These are phyloP conservation scores for Apiospora aurea DNA, from an alignment of 2,329 filamentous ascomycete genomes.

Conservation along the genomic window DNA sequence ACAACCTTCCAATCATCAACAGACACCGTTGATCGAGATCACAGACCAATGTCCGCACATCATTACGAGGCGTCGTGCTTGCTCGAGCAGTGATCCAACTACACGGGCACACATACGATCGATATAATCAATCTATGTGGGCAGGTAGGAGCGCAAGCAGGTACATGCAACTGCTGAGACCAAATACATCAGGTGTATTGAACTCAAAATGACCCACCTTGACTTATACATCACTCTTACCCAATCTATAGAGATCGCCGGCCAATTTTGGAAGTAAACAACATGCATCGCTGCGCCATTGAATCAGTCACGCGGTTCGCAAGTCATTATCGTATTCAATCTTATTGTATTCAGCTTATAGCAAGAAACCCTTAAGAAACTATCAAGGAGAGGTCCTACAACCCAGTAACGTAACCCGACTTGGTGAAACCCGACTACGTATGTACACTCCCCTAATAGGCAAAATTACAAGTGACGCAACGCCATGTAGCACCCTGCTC, in stretches of 20 bases:
- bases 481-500: conserved; percentile 27
- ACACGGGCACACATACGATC: not conserved
- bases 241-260: not conserved
- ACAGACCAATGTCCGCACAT: not conserved
- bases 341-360: not conserved
- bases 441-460: not conserved
- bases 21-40: conserved; percentile 15
- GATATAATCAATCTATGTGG: not conserved
- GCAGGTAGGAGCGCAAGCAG: not conserved
- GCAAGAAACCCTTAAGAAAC: conserved; percentile 19
- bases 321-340: not conserved
- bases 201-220: not conserved
- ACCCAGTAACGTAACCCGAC: conserved; percentile 16
- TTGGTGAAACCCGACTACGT: not conserved
- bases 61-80: not conserved
- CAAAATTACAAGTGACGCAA: not conserved
- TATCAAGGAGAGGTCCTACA: conserved; percentile 7
- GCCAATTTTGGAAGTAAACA: not conserved
- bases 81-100: not conserved
- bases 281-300: not conserved
- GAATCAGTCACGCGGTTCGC: not conserved
- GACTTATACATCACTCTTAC: not conserved
- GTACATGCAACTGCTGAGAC: not conserved
- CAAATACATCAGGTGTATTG: not conserved
- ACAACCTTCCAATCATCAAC: not conserved